phyloP scores from a whole-genome alignment of 2,329 filamentous ascomycete genomes.

The Polychaeton citri region DNA sequence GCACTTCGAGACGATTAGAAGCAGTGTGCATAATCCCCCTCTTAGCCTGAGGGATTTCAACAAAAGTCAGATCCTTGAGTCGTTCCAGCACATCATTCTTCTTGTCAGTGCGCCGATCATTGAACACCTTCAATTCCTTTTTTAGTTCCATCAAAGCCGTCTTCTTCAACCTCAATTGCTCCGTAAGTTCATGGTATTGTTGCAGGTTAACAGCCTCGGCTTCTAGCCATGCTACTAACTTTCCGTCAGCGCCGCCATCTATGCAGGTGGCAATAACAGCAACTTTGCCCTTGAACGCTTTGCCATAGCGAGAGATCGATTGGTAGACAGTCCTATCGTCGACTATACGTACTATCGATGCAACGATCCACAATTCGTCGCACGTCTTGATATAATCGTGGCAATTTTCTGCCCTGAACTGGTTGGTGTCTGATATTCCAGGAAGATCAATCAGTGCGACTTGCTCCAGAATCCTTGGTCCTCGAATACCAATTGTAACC shows the following conservation, averaged over 20 bases:
- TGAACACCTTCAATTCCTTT: conserved; percentile 1
- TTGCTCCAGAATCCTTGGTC: conserved; percentile 8
- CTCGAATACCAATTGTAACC: conserved; percentile 9
- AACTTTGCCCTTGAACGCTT: conserved; percentile 8
- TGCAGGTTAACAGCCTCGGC: neutral
- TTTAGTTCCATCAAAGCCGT: conserved; percentile 3
- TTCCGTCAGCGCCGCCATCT: conserved; percentile 8
- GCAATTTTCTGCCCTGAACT: conserved; percentile 7
- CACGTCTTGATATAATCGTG: conserved; percentile 9
- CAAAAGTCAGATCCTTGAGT: neutral
- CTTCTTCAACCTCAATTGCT: conserved; percentile 2
- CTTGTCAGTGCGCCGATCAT: conserved; percentile 4
- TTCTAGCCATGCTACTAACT: conserved; percentile 4
- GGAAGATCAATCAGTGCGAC: conserved; percentile 14
- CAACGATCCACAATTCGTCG: conserved; percentile 12
- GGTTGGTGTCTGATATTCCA: conserved; percentile 13
- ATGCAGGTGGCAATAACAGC: conserved; percentile 11
- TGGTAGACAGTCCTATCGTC: conserved; percentile 7
- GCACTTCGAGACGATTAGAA: conserved; percentile 2
- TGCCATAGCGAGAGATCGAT: conserved; percentile 9
- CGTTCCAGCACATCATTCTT: conserved; percentile 2
- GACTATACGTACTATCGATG: conserved; percentile 7
- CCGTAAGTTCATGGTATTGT: neutral
- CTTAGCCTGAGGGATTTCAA: conserved; percentile 1
- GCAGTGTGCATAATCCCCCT: neutral